phyloP scores from a whole-genome alignment of 2,329 filamentous ascomycete species.

The Pseudogymnoascus sp. region DNA sequence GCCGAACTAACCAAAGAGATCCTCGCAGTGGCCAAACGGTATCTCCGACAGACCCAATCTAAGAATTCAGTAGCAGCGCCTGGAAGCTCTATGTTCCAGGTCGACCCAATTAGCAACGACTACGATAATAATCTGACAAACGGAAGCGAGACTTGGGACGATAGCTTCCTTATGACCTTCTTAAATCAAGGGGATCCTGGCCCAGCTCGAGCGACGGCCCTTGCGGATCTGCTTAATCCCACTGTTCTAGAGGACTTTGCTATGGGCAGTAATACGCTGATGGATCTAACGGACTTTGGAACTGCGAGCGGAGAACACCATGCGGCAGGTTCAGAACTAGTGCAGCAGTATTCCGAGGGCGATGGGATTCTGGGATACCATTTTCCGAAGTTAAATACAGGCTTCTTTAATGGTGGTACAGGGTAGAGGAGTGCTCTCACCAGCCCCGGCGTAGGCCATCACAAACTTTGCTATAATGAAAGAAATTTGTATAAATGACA shows the following conservation, averaged over 20 bases:
- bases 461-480: too few species aligned
- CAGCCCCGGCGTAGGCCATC: too few species aligned
- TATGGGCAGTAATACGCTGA: background rate
- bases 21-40: slow-evolving; percentile 21
- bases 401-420: too few species aligned
- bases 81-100: background rate
- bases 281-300: too few species aligned
- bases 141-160: background rate
- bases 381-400: too few species aligned
- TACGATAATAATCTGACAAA: background rate
- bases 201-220: background rate
- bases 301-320: too few species aligned
- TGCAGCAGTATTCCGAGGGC: too few species aligned
- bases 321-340: too few species aligned
- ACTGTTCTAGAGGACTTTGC: background rate
- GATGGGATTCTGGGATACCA: too few species aligned
- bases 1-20: slow-evolving; percentile 28
- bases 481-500: too few species aligned
- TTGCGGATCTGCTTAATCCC: background rate
- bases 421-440: too few species aligned
- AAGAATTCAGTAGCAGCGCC: background rate
- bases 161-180: background rate
- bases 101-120: background rate
- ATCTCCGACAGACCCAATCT: background rate
- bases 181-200: background rate